Percentiles rank a stretch among this genome's conserved stretches.
These are phyloP conservation scores for Pisolithus microcarpus DNA, from an alignment of 768 basidiomycete genomes.

Conservation along the genomic window DNA sequence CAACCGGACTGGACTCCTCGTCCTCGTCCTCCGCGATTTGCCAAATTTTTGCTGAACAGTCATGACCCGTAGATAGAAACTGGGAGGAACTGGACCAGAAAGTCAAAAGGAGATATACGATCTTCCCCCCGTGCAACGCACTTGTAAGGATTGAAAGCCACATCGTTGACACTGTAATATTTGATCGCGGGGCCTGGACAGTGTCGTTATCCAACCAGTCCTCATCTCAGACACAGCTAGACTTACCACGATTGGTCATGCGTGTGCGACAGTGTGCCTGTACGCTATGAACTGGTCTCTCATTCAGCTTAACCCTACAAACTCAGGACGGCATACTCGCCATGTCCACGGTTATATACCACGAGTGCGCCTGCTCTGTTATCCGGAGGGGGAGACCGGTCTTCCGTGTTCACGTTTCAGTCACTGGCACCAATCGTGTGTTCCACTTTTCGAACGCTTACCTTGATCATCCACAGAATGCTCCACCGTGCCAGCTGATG, in stretches of 20 bases:
- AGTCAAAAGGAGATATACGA: constrained; percentile 2
- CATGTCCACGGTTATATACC: constrained; percentile 29
- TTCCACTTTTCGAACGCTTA: constrained; percentile 15
- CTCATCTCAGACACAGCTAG: too few relatives aligned
- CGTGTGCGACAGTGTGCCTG: constrained; percentile 15
- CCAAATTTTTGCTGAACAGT: constrained; percentile 40
- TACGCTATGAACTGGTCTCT: constrained; percentile 11
- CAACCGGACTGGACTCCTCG: constrained; percentile 2
- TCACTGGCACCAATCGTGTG: not conserved
- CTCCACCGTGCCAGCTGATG: constrained; percentile 40
- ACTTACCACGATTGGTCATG: constrained; percentile 15
- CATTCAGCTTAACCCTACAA: not conserved
- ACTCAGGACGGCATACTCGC: constrained; percentile 6
- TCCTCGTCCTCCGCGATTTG: constrained; percentile 17
- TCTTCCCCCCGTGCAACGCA: constrained; percentile 14
- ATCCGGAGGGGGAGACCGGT: constrained; percentile 31
- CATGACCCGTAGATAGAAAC: constrained; percentile 44
- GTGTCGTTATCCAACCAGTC: not conserved
- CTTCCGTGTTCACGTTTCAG: constrained; percentile 1
- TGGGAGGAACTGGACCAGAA: constrained; percentile 25
- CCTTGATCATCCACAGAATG: constrained; percentile 15
- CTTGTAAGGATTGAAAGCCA: constrained; percentile 48
- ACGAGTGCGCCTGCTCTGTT: constrained; percentile 44
- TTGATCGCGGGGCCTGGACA: constrained; percentile 25
- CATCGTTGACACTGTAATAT: constrained; percentile 49